Evolutionary conservation across 805 yeast genomes (phyloP), one percentile per base, ranked within the genome.

Genomic region (Sungouiella blattae): DNA sequence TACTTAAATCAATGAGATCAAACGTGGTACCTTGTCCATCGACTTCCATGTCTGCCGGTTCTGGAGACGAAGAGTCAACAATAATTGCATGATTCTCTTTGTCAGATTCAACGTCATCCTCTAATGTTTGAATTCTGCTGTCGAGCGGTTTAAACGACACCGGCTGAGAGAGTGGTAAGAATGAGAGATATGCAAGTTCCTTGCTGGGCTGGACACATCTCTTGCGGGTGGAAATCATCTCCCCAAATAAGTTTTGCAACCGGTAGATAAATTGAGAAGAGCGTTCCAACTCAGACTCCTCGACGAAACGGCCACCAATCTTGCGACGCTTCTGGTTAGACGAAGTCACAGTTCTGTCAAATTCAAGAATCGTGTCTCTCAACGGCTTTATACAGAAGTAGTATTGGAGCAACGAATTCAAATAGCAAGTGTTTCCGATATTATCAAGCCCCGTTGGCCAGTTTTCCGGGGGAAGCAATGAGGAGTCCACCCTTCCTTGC

Each of bases 381-480:
- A 93, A 64, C 0, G 96, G 97, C 37, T 77, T 76, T 29, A 93
- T 77, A 5, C 87, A 83, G 63, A 88, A 93, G 57, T 87, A 91
- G 52, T 83, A 91, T 55, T 91, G 98, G 27, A 91, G 63, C 32
- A 93, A 67, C 0, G 98, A 91, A 56, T 93, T 91, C 57, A 93
- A 67, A 33, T 52, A 52, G 59, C 98, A 93, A 0, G 98, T 91
- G 55, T 93, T 93, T 16, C 98, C 98, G 43, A 88, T 89, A 55
- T 93, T 93, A 58, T 83, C 86, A 52, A 93, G 69, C 0, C 98
- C 98, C 3, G 87, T 86, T 0, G 98, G 98, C 77, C 91, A 80
- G 32, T 76, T 73, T 11, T 75, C 80, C 0, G 78, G 74, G 0
- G 88, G 80, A 11, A 67, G 47, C 13, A 84, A 57, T 7, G 71